phyloP scores from a whole-genome alignment of 129 eudicot genomes.

The Lactuca sativa region DNA sequence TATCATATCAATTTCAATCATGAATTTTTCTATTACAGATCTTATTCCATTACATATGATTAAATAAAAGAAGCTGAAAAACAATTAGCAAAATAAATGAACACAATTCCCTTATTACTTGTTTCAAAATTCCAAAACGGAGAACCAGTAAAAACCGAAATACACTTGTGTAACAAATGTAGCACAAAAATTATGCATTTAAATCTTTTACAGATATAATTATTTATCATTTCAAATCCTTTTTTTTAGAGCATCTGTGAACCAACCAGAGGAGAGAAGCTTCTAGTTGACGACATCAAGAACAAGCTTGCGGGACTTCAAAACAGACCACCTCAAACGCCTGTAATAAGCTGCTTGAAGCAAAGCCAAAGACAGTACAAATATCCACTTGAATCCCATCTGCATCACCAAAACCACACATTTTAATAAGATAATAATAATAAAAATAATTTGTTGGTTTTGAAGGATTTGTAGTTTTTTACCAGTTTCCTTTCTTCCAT shows the following conservation, averaged over 20 bases:
- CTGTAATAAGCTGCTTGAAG: constrained; percentile 87
- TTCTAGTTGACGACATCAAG: constrained; percentile 75
- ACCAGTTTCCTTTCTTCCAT: constrained; percentile 99
- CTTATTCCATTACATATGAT: not conserved
- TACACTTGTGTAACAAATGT: constrained; percentile 32
- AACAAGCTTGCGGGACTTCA: constrained; percentile 81
- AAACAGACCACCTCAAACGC: constrained; percentile 78
- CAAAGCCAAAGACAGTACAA: constrained; percentile 74
- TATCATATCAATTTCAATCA: too few species aligned
- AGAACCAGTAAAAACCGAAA: constrained; percentile 27
- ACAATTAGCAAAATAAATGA: not conserved
- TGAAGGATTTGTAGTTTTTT: not conserved
- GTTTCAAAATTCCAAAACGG: constrained; percentile 31
- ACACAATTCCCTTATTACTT: constrained; percentile 34
- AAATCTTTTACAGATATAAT: constrained; percentile 45
- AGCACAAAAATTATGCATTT: constrained; percentile 24
- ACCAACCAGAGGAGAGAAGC: not conserved
- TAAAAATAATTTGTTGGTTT: not conserved
- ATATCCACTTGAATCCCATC: constrained; percentile 97
- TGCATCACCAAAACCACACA: constrained; percentile 27
- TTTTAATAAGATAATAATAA: too few species aligned
- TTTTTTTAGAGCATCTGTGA: not conserved
- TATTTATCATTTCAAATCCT: constrained; percentile 32
- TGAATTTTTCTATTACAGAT: too few species aligned
- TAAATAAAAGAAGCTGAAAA: not conserved